Base-by-base conservation (phyloP, 139 green algal species). In the Chlorella sp. region DNA sequence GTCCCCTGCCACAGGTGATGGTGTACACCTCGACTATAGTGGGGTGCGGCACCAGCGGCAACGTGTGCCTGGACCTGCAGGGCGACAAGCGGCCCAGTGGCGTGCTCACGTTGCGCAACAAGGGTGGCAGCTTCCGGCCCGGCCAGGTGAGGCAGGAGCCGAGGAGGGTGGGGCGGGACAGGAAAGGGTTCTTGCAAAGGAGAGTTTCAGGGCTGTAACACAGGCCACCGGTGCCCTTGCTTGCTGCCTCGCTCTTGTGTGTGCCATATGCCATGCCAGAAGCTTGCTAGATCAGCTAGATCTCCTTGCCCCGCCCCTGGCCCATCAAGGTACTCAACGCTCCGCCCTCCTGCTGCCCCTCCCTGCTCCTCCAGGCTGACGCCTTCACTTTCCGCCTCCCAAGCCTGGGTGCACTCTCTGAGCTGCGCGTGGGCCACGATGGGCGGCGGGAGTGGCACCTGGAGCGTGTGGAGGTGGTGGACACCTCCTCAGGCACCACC, bases 1-100 rank as follows among this genome's bases (percentile, higher is more conserved):
- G n/a, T 42, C 19, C 0, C 5, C n/a, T n/a, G 9, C 15, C 12
- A 34, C 85, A 89, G 85, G 48, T 89, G 28, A 32, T 71, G 28
- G 73, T 89, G 71, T 36, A 84, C 85, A 89, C 85, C 4, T 89
- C 66, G 34, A 94, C 76, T 48, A 42, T 92, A 7, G 89, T 90
- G 36, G 93, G 93, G 22, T 92, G 94, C 14, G 94, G 93, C 66
- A 96, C 95, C 15, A 92, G 95, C 78, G 93, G 93, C 37, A 96
- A 96, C 60, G 95, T 97, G 64, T 95, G 93, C 84, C 91, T 96
- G 24, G 87, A 91, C 42, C 86, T 97, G 15, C 88, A 90, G 28
- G 95, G 95, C 7, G 87, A 93, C 0, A 68, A 93, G 73, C 90
- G 86, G 1, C 57, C 92, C 37, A 96, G 93, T 9, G 91, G 90